These are phyloP conservation scores for Barnettozyma sucrosica DNA, from an alignment of 805 yeast species.

Conservation along the genomic window DNA sequence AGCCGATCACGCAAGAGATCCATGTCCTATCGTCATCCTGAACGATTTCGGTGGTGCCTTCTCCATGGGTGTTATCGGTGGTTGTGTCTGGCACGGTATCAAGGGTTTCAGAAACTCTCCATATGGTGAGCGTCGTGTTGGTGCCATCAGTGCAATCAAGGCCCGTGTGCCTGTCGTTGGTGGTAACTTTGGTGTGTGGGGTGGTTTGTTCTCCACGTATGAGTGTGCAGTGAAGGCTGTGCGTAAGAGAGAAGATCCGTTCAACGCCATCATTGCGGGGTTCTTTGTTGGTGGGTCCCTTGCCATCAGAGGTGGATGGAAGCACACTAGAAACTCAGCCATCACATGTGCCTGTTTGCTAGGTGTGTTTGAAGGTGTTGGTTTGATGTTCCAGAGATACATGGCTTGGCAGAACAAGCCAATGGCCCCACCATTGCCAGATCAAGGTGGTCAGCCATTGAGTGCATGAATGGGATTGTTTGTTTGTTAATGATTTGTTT, in stretches of 20 bases:
- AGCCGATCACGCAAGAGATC: constrained; percentile 98
- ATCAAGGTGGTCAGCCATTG: constrained; percentile 18
- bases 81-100: constrained; percentile 97
- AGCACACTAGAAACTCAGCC: constrained; percentile 92
- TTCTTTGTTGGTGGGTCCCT: constrained; percentile 97
- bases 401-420: constrained; percentile 81
- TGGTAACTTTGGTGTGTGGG: constrained; percentile 99
- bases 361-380: constrained; percentile 97
- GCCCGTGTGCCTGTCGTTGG: constrained; percentile 98
- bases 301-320: constrained; percentile 98
- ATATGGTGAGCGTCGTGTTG: constrained; percentile 87
- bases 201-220: constrained; percentile 92
- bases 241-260: constrained; percentile 96
- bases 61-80: constrained; percentile 99
- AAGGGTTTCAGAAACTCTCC: constrained; percentile 99
- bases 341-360: constrained; percentile 95
- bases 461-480: constrained; percentile 5
- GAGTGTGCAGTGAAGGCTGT: constrained; percentile 95
- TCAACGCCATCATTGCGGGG: constrained; percentile 97
- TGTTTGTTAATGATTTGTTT: constrained; percentile 7
- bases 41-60: constrained; percentile 99
- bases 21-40: constrained; percentile 94
- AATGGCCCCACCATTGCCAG: constrained; percentile 54
- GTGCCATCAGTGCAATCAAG: constrained; percentile 84
- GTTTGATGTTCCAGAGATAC: constrained; percentile 88